Evolutionary conservation across 164 flowering plant species (phyloP), one percentile per base, ranked within the genome.

Genomic region (Houttuynia cordata): DNA sequence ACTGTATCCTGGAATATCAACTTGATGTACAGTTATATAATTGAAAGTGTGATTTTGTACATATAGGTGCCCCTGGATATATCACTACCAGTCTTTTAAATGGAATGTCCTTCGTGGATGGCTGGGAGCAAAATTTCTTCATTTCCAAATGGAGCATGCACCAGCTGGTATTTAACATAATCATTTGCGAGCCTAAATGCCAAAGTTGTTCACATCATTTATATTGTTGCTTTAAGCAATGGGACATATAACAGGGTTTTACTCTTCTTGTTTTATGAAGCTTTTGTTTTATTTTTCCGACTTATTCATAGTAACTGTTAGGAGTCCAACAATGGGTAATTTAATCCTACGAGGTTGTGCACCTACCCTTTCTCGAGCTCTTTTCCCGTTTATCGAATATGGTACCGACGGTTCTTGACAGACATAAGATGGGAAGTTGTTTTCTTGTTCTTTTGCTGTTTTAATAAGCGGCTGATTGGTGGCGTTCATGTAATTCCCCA

Each of bases 101-200:
- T 78, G 99, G 99, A 59, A 70, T 80, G 81, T 91, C 99, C 42
- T 94, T 94, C 78, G 91, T 94, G 56, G 78, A 85, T 34, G 99
- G 99, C 51, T 94, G 99, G 99, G 88, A 88, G 64, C 90, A 88
- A 71, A 91, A 84, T 39, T 80, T 94, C 68, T 94, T 94, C 69
- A 80, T 94, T 73, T 84, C 96, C 50, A 91, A 91, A 64, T 94
- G 99, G 99, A 91, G 91, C 82, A 91, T 94, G 97, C 99, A 94
- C 63, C 97, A 94, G 67, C 74, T 94, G 97, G 97, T 90, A 85
- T 62, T 76, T 45, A 30, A 30, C 37, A 30, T 30, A 30, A 30
- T 30, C 37, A 30, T 2, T 30, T 30, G 37, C 2, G 6, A 30
- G 2, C 37, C 37, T 30, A 30, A 30, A 30, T 30, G 37, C n/a